These are phyloP conservation scores for Candida sanyaensis DNA, from an alignment of 1,139 yeast species.

Conservation along the genomic window DNA sequence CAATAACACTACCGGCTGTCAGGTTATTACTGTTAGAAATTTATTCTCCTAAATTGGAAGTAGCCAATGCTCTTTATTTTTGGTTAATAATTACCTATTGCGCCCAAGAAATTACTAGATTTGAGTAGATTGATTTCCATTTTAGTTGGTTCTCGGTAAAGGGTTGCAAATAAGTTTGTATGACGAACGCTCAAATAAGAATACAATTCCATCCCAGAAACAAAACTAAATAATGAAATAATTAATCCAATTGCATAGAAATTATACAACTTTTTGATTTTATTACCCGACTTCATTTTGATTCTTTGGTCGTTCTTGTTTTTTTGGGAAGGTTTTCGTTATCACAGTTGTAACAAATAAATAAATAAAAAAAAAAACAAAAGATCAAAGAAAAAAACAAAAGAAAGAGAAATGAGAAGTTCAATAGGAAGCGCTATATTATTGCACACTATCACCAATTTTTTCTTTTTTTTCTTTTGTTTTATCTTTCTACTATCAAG, in stretches of 20 bases:
- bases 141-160: conserved; percentile 22
- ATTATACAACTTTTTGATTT: conserved; percentile 13
- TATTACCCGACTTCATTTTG: conserved; percentile 6
- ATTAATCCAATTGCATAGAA: conserved; percentile 18
- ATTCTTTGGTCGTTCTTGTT: not conserved
- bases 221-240: conserved; percentile 23
- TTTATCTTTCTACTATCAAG: not conserved
- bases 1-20: conserved; percentile 32
- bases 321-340: not conserved
- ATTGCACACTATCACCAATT: not conserved
- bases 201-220: conserved; percentile 34
- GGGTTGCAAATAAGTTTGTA: conserved; percentile 22
- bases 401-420: not conserved
- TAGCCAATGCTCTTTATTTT: not conserved
- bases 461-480: not conserved
- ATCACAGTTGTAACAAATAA: not conserved
- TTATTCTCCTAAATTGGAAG: not conserved
- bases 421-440: too few species aligned
- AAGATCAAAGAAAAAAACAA: not conserved
- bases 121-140: conserved; percentile 29
- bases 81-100: conserved; percentile 24
- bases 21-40: conserved; percentile 1
- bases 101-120: conserved; percentile 34
- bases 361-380: not conserved
- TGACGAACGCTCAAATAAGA: conserved; percentile 27